phyloP scores from a whole-genome alignment of 106 monocot species.

The Allium sativum region DNA sequence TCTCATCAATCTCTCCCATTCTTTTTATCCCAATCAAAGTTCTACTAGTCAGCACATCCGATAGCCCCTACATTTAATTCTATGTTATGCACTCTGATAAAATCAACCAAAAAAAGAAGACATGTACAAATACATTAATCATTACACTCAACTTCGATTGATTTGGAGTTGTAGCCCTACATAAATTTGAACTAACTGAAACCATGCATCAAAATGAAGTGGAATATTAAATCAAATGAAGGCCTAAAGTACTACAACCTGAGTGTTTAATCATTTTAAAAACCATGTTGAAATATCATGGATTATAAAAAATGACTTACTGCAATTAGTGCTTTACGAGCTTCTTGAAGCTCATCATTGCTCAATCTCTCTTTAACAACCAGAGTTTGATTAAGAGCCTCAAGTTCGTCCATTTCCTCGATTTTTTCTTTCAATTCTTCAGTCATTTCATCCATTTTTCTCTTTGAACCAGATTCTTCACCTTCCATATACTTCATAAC shows the following conservation, averaged over 20 bases:
- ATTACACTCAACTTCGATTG: no score
- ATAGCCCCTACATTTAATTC: constrained; percentile 25
- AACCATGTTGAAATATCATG: no score
- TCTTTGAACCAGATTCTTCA: constrained; percentile 33
- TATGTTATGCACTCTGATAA: background rate
- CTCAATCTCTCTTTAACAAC: constrained; percentile 41
- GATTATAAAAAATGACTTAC: constrained; percentile 12
- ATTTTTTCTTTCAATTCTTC: constrained; percentile 54
- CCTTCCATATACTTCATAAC: constrained; percentile 59
- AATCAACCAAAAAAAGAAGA: background rate
- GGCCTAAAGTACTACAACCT: no score
- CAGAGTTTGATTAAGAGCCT: constrained; percentile 40
- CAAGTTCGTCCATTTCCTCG: constrained; percentile 62
- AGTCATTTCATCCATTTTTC: constrained; percentile 46
- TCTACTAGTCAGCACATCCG: constrained; percentile 8
- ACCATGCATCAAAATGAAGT: no score
- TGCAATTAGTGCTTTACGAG: constrained; percentile 49
- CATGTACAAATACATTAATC: no score
- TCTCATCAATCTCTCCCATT: constrained; percentile 52
- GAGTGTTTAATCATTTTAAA: no score
- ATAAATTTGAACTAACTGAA: no score
- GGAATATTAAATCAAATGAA: no score
- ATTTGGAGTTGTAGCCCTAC: no score
- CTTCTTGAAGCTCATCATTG: constrained; percentile 67
- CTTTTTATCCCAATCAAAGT: constrained; percentile 39